Evolutionary conservation across 192 early-diverging fungal genomes (phyloP).

Genomic region (Coemansia sp.): DNA sequence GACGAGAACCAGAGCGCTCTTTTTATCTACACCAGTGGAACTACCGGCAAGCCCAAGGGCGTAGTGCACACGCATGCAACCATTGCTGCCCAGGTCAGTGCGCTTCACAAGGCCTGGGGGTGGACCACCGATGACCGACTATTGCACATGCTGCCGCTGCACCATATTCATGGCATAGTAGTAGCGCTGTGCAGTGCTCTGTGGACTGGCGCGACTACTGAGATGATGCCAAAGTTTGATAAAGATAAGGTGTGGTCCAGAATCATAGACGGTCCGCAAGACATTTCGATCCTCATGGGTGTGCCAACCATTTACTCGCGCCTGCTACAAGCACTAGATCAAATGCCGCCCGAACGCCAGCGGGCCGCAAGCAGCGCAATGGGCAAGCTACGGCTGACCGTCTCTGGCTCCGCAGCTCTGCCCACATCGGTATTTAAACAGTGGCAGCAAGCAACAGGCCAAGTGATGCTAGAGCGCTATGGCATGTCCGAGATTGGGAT

Average conservation of each 20-base stretch:
- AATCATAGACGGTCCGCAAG: slow-evolving; percentile 54
- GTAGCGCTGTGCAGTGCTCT: slow-evolving; percentile 67
- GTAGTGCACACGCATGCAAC: slow-evolving; percentile 71
- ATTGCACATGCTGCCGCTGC: slow-evolving; percentile 77
- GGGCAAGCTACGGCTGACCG: slow-evolving; percentile 70
- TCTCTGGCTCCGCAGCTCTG: slow-evolving; percentile 75
- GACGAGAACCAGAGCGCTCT: slow-evolving; percentile 57
- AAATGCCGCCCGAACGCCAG: slow-evolving; percentile 44
- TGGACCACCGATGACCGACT: slow-evolving; percentile 67
- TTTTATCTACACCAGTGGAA: slow-evolving; percentile 80
- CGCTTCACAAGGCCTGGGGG: slow-evolving; percentile 69
- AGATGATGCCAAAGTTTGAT: slow-evolving; percentile 74
- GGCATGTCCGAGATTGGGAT: slow-evolving; percentile 92
- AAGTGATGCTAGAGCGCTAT: slow-evolving; percentile 78
- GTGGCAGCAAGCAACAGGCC: slow-evolving; percentile 74
- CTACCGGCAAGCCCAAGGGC: slow-evolving; percentile 76
- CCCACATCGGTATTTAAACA: slow-evolving; percentile 63
- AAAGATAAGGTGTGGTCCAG: slow-evolving; percentile 63
- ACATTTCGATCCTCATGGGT: slow-evolving; percentile 80
- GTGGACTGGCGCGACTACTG: slow-evolving; percentile 69
- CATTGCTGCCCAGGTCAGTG: slow-evolving; percentile 64
- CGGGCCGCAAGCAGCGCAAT: slow-evolving; percentile 50
- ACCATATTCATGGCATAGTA: slow-evolving; percentile 76
- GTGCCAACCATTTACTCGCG: slow-evolving; percentile 88
- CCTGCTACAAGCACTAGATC: slow-evolving; percentile 59